These are phyloP conservation scores for Filosporella fistucella DNA, from an alignment of 495 filamentous ascomycete species.

Conservation along the genomic window DNA sequence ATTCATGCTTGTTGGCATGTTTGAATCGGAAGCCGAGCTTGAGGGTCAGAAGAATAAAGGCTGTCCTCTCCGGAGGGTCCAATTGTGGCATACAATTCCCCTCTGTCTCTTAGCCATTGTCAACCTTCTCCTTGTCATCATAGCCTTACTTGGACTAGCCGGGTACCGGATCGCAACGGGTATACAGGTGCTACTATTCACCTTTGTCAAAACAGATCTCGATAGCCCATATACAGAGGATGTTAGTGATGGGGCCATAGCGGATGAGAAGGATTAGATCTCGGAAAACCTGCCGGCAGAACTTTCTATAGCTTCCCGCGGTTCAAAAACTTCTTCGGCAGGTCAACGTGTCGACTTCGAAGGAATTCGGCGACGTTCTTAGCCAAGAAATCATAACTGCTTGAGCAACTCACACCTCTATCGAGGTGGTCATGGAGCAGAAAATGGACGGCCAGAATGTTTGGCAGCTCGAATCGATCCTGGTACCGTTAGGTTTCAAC, in stretches of 20 bases:
- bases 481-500: constrained; percentile 51
- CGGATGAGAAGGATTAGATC: neutral
- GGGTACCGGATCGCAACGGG: constrained; percentile 19
- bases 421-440: constrained; percentile 50
- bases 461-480: constrained; percentile 40
- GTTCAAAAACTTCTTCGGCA: constrained; percentile 36
- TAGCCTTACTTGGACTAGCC: constrained; percentile 21
- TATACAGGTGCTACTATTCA: constrained; percentile 7
- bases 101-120: constrained; percentile 20
- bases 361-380: constrained; percentile 55
- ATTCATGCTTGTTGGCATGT: constrained; percentile 18
- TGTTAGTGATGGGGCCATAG: constrained; percentile 2
- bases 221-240: constrained; percentile 13
- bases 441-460: constrained; percentile 45
- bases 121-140: constrained; percentile 23
- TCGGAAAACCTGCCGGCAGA: neutral
- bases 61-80: constrained; percentile 23
- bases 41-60: constrained; percentile 11
- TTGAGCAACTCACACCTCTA: constrained; percentile 45
- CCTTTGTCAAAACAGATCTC: constrained; percentile 6
- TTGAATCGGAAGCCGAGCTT: constrained; percentile 13
- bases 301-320: constrained; percentile 23
- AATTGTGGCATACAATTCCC: constrained; percentile 24
- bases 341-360: constrained; percentile 40
- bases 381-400: constrained; percentile 46